These are phyloP conservation scores for Neolentinus lepideus DNA, from an alignment of 1,284 basidiomycete species.

Conservation along the genomic window DNA sequence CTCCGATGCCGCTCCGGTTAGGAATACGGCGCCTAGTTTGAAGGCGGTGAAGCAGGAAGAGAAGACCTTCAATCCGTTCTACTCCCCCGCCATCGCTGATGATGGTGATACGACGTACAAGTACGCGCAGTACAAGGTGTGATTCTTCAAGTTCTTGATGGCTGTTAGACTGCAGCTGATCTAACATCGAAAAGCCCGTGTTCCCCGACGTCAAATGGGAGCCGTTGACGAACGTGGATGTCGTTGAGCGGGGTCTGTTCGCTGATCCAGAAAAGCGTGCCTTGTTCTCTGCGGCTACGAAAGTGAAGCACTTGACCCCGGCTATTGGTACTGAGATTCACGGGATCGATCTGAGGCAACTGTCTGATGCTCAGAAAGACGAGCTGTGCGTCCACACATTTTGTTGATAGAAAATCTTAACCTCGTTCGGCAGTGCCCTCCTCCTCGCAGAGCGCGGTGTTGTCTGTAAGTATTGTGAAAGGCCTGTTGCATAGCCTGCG, in stretches of 20 bases:
- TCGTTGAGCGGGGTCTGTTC: conserved; percentile 55
- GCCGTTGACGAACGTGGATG: conserved; percentile 49
- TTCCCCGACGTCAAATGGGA: conserved; percentile 62
- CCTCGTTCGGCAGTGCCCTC: conserved; percentile 39
- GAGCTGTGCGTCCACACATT: conserved; percentile 46
- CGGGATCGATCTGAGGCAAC: conserved; percentile 57
- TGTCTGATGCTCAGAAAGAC: conserved; percentile 55
- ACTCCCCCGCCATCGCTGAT: conserved; percentile 49
- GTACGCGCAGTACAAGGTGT: conserved; percentile 56
- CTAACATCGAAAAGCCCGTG: conserved; percentile 37
- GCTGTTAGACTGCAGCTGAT: conserved; percentile 1
- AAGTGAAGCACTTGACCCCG: conserved; percentile 55
- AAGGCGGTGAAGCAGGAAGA: conserved; percentile 10
- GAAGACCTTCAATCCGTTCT: conserved; percentile 54
- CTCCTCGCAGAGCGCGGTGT: conserved; percentile 65
- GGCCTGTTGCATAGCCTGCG: neutral
- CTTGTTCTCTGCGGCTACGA: conserved; percentile 48
- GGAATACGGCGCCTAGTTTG: conserved; percentile 9
- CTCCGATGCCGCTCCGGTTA: conserved; percentile 17
- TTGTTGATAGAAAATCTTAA: conserved; percentile 5
- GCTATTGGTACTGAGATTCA: conserved; percentile 57
- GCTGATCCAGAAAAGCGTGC: conserved; percentile 56
- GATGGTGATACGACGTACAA: conserved; percentile 47
- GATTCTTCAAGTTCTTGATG: conserved; percentile 5
- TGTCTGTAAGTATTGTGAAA: conserved; percentile 42